Percentiles rank a stretch among this genome's conserved stretches.
These are phyloP conservation scores for Gymnopilus junonius DNA, from an alignment of 768 basidiomycete genomes.

Conservation along the genomic window DNA sequence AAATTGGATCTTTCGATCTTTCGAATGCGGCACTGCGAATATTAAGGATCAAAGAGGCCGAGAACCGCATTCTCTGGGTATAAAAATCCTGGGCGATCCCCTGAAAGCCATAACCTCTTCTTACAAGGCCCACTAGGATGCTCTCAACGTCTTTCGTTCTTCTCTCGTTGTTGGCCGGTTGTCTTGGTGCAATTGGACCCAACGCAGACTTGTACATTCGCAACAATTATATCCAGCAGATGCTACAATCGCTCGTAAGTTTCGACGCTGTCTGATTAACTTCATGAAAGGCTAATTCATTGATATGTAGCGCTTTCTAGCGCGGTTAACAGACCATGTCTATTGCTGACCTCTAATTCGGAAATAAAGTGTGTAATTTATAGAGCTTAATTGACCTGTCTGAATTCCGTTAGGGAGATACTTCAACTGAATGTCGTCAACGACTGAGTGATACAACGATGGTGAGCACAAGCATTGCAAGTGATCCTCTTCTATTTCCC, in stretches of 20 bases:
- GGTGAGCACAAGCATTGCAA: slow-evolving; percentile 40
- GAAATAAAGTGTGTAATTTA: slow-evolving; percentile 22
- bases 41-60: not conserved
- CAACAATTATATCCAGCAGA: slow-evolving; percentile 53
- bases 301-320: slow-evolving; percentile 16
- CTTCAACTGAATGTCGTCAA: slow-evolving; percentile 47
- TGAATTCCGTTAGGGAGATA: slow-evolving; percentile 23
- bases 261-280: not conserved
- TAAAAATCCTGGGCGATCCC: not conserved
- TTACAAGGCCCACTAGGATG: not conserved
- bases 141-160: not conserved
- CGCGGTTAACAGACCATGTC: slow-evolving; percentile 20
- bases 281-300: not conserved
- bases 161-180: slow-evolving; percentile 4
- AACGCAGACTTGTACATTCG: slow-evolving; percentile 39
- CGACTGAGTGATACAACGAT: slow-evolving; percentile 39
- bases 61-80: not conserved
- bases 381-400: not conserved
- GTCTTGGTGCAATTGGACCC: slow-evolving; percentile 21
- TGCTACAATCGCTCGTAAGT: slow-evolving; percentile 41
- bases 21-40: not conserved
- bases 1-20: not conserved
- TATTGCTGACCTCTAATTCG: slow-evolving; percentile 31
- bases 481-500: not conserved
- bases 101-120: not conserved